A percentile compares a stretch with the other conserved stretches of the same genome.
phyloP scores from a whole-genome alignment of 2,329 filamentous ascomycete genomes.

The Camillea tinctor region DNA sequence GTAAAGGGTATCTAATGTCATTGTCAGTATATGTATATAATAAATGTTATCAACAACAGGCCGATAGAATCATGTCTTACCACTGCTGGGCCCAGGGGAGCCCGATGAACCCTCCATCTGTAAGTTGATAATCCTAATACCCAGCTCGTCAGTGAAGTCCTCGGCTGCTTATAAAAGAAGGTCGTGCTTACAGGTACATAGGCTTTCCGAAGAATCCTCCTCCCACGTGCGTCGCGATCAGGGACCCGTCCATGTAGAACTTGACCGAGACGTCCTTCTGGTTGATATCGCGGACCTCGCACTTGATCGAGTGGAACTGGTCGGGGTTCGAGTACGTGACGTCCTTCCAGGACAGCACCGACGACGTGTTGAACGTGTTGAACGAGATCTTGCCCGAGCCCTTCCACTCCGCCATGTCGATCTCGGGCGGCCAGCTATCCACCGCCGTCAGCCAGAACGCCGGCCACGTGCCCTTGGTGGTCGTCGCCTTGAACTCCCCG shows the following conservation, averaged over 20 bases:
- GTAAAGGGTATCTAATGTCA: conserved; percentile 26
- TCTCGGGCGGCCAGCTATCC: conserved; percentile 56
- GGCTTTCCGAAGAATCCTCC: conserved; percentile 47
- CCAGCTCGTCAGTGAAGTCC: not conserved
- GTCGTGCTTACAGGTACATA: conserved; percentile 41
- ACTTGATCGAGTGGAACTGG: conserved; percentile 49
- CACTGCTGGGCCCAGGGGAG: conserved; percentile 36
- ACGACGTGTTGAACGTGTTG: conserved; percentile 47
- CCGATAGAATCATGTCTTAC: conserved; percentile 15
- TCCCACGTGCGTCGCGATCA: conserved; percentile 50
- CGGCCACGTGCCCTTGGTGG: conserved; percentile 51
- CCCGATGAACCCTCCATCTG: conserved; percentile 48
- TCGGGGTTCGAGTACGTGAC: conserved; percentile 46
- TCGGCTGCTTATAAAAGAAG: not conserved
- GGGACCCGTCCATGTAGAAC: conserved; percentile 52
- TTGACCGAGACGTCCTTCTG: conserved; percentile 50
- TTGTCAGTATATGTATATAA: conserved; percentile 1
- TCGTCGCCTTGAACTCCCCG: conserved; percentile 41
- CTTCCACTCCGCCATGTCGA: conserved; percentile 62
- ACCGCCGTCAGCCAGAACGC: conserved; percentile 59
- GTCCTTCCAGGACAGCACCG: conserved; percentile 44
- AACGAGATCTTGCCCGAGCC: conserved; percentile 55
- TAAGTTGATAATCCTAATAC: conserved; percentile 41
- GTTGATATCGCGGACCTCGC: conserved; percentile 50
- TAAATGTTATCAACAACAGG: not conserved